Conservation (phyloP, 2,329 filamentous ascomycete genomes). For the Leptosphaerulina australis region DNA sequence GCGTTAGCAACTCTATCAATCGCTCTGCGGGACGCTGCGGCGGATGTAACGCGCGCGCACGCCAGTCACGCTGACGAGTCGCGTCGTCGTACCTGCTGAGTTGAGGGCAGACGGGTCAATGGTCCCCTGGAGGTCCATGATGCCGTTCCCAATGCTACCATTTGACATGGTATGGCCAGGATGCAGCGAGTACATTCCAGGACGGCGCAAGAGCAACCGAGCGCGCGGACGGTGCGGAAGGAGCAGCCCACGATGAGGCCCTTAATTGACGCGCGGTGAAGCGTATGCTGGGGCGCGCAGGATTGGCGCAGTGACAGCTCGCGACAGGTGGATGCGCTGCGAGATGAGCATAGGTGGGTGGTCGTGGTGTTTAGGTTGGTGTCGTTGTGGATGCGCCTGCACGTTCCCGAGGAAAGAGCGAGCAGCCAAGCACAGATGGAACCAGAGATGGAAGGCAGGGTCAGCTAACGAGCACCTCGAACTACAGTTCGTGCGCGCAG, state of each 20-base stretch:
- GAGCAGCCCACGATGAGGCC: slow-evolving; percentile 27
- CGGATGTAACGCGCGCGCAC: slow-evolving; percentile 42
- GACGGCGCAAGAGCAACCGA: slow-evolving; percentile 43
- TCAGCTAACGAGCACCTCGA: neutral
- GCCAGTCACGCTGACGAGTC: slow-evolving; percentile 5
- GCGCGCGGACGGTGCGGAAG: slow-evolving; percentile 35
- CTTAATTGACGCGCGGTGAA: slow-evolving; percentile 13
- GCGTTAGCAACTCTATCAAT: slow-evolving; percentile 34
- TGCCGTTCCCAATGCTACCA: slow-evolving; percentile 48
- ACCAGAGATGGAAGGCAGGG: neutral
- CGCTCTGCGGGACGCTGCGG: slow-evolving; percentile 25
- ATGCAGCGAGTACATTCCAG: slow-evolving; percentile 51
- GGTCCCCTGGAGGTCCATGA: slow-evolving; percentile 50
- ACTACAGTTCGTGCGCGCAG: slow-evolving; percentile 15
- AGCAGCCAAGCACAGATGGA: slow-evolving; percentile 19
- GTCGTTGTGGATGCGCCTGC: slow-evolving; percentile 19
- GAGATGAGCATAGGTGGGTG: slow-evolving; percentile 32
- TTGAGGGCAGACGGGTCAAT: slow-evolving; percentile 51
- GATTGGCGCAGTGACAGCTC: slow-evolving; percentile 24
- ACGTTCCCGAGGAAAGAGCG: slow-evolving; percentile 19
- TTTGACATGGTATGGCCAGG: slow-evolving; percentile 48
- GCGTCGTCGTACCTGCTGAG: slow-evolving; percentile 42
- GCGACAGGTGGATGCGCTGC: slow-evolving; percentile 29
- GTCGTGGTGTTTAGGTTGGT: slow-evolving; percentile 19
- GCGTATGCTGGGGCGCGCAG: slow-evolving; percentile 23